Evolutionary conservation across 2,329 filamentous ascomycete genomes (phyloP).

Genomic region (Helotiales sp.): DNA sequence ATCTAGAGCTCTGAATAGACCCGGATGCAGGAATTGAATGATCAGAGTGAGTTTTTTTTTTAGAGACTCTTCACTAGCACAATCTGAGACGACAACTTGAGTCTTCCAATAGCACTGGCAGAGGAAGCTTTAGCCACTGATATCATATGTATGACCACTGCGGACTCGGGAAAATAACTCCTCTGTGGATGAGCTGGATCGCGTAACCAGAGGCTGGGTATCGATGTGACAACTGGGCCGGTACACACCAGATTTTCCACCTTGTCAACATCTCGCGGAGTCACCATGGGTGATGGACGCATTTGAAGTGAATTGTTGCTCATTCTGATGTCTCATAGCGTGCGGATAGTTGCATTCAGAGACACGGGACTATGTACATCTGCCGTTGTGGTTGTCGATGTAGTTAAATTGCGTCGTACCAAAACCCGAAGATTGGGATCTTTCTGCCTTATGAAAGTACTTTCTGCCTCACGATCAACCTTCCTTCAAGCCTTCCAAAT

Average conservation of each 20-base stretch:
- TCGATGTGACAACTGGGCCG: too few species aligned
- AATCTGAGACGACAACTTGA: neutral
- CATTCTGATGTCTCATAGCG: neutral
- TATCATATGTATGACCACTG: neutral
- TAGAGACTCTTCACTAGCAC: too few species aligned
- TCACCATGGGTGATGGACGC: neutral
- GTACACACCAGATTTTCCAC: neutral
- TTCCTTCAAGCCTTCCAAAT: neutral
- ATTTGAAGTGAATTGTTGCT: neutral
- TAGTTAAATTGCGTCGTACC: neutral
- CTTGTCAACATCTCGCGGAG: neutral
- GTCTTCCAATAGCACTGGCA: neutral
- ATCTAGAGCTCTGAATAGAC: too few species aligned
- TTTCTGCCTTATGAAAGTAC: constrained; percentile 14
- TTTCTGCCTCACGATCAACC: constrained; percentile 3
- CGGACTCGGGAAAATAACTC: too few species aligned
- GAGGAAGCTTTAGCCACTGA: neutral
- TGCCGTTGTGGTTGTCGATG: neutral
- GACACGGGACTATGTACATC: neutral
- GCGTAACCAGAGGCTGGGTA: neutral
- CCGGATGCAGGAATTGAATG: too few species aligned
- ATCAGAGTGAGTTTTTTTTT: neutral
- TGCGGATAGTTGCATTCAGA: neutral
- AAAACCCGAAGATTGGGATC: constrained; percentile 4
- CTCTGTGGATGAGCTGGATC: neutral